Conservation (phyloP, 2,329 filamentous ascomycete genomes). For the Periconia sp. region DNA sequence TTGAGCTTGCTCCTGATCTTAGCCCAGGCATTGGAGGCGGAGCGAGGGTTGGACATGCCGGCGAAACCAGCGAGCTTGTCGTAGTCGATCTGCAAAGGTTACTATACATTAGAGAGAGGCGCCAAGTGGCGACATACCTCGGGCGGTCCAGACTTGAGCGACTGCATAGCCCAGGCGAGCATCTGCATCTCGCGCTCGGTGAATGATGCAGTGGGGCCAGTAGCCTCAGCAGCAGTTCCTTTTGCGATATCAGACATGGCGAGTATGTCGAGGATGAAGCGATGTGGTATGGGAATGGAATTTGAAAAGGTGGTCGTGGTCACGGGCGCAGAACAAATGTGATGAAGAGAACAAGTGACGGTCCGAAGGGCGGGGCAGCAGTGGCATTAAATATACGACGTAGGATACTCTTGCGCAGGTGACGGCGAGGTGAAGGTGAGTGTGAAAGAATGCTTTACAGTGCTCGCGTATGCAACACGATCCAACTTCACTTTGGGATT, state of each 20-base stretch:
- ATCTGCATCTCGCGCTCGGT: constrained; percentile 44
- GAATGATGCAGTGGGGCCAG: constrained; percentile 30
- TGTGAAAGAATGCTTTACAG: constrained; percentile 8
- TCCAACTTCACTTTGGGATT: constrained; percentile 11
- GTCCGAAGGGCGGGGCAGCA: not conserved
- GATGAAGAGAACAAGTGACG: not conserved
- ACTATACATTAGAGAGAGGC: constrained; percentile 3
- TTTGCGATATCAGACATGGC: constrained; percentile 35
- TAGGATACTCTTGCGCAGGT: not conserved
- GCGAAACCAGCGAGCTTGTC: constrained; percentile 42
- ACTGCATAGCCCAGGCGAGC: constrained; percentile 45
- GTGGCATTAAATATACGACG: constrained; percentile 11
- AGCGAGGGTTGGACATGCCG: constrained; percentile 45
- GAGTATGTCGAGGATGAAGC: constrained; percentile 1
- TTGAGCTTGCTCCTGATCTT: constrained; percentile 42
- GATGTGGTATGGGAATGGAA: constrained; percentile 1
- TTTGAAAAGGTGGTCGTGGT: not conserved
- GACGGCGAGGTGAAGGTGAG: constrained; percentile 19
- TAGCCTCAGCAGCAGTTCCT: constrained; percentile 8
- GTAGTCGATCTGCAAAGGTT: constrained; percentile 41
- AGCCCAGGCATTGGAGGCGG: constrained; percentile 46
- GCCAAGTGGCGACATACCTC: constrained; percentile 25
- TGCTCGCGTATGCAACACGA: constrained; percentile 1
- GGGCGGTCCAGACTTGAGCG: constrained; percentile 44
- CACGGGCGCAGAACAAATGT: constrained; percentile 1